A percentile compares a stretch with the other conserved stretches of the same genome.
Evolutionary conservation across 2,329 filamentous ascomycete genomes (phyloP).

Genomic region (Claviceps pazoutovae): DNA sequence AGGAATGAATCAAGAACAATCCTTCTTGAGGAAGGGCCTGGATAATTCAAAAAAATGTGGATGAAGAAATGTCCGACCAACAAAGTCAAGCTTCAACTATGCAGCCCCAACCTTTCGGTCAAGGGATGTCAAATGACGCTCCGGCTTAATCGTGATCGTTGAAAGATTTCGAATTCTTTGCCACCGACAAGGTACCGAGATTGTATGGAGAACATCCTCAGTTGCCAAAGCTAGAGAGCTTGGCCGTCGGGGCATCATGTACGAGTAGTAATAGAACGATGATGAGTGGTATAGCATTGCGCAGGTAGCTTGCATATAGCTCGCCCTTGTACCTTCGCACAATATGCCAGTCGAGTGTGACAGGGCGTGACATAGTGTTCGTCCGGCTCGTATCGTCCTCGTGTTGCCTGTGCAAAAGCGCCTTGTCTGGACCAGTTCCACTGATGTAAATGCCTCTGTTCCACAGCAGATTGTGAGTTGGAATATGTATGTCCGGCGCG

Average conservation of each 20-base stretch:
- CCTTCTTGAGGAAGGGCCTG: no score
- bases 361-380: not conserved
- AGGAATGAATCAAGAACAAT: no score
- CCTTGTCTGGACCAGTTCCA: not conserved
- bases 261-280: slow-evolving; percentile 6
- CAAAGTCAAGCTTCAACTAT: slow-evolving; percentile 96
- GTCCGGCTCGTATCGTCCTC: not conserved
- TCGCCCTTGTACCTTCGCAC: no score
- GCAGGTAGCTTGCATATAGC: not conserved
- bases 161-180: slow-evolving; percentile 50
- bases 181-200: slow-evolving; percentile 74
- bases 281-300: not conserved
- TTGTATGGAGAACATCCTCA: slow-evolving; percentile 51
- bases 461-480: not conserved
- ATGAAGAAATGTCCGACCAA: slow-evolving; percentile 53
- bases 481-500: not conserved
- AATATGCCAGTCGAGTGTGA: not conserved
- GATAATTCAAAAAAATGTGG: not conserved
- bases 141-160: slow-evolving; percentile 96
- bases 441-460: not conserved
- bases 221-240: slow-evolving; percentile 41
- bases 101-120: slow-evolving; percentile 66
- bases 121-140: slow-evolving; percentile 77
- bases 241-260: slow-evolving; percentile 39
- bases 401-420: not conserved